Evolutionary conservation across 2,329 filamentous ascomycete species (phyloP), one percentile per base, ranked within the genome.

Genomic region (Botrytis galanthina): DNA sequence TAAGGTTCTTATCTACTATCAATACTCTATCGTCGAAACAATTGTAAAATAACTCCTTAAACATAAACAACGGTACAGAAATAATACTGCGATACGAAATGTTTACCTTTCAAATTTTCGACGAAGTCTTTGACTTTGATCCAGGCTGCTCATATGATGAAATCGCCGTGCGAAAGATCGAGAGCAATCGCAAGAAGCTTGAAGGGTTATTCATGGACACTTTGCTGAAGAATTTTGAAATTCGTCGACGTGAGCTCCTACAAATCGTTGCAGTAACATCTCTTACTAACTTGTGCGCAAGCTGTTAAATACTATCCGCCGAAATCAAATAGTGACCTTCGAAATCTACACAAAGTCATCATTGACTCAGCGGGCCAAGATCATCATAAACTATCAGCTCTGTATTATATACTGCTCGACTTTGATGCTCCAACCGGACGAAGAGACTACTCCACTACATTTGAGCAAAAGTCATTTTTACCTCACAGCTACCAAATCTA

Each of bases 361-460:
- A 87, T 90, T 81, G 86, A 89, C 39, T 88, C 86, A 71, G 84
- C 84, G 67, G 89, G 91, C 77, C 88, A 91, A 12, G 86, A 89
- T 71, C 92, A 95, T 81, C 91, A 95, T 83, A 95, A 95, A 81
- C 89, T 94, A 77, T 93, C 93, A 29, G 87, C 96, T 66, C 86
- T 97, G 76, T 97, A 93, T 85, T 97, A 97, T 81, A 85, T 97
- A 57, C 87, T 97, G 4, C 91, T 93, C 79, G 93, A 97, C 81
- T 88, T 92, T 80, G 85, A 85, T 32, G 85, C 86, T 5, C 76
- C 78, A n/a, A 80, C 79, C 2, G 73, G 75, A 37, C 75, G 71
- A 20, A 82, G 86, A 29, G 85, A 87, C 51, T 79, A 84, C 10
- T 85, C 90, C 2, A 85, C 86, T 32, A 75, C 80, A 1, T 94